Evolutionary conservation across 2,329 filamentous ascomycete genomes (phyloP).

Genomic region (Aspergillus clavatus): DNA sequence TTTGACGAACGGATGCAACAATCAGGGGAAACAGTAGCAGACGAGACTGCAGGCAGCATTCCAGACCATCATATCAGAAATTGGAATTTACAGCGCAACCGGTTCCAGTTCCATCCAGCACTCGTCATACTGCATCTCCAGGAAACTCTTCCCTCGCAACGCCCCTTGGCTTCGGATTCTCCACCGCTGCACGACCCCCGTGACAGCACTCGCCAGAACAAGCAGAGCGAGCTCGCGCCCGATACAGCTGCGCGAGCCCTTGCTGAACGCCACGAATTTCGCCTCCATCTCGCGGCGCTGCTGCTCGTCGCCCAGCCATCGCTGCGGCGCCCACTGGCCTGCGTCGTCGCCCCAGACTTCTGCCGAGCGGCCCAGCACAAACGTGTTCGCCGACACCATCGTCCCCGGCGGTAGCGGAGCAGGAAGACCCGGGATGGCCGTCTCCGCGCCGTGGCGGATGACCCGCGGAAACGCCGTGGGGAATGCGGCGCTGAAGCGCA

Average conservation of each 20-base stretch:
- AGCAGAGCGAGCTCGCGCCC: constrained; percentile 16
- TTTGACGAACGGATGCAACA: no score
- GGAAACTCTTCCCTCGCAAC: constrained; percentile 10
- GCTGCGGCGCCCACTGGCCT: constrained; percentile 13
- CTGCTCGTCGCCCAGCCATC: constrained; percentile 13
- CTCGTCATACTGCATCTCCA: constrained; percentile 19
- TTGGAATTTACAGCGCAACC: not conserved
- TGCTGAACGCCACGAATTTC: constrained; percentile 15
- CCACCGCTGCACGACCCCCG: constrained; percentile 10
- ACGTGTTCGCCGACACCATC: constrained; percentile 16
- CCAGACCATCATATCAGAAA: no score
- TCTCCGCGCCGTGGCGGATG: constrained; percentile 14
- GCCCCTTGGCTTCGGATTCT: constrained; percentile 9
- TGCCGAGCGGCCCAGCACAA: constrained; percentile 15
- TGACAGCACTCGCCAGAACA: constrained; percentile 9
- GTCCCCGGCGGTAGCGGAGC: constrained; percentile 14
- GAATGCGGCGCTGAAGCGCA: constrained; percentile 12
- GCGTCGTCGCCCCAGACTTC: constrained; percentile 14
- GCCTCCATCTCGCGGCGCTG: constrained; percentile 13
- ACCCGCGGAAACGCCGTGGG: constrained; percentile 17
- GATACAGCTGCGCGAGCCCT: constrained; percentile 14
- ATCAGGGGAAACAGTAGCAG: no score
- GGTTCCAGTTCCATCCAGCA: constrained; percentile 9
- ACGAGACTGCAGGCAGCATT: no score
- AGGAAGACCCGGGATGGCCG: constrained; percentile 5